These are phyloP conservation scores for Peronospora farinosa DNA, from an alignment of 352 stramenopile species.

Conservation along the genomic window DNA sequence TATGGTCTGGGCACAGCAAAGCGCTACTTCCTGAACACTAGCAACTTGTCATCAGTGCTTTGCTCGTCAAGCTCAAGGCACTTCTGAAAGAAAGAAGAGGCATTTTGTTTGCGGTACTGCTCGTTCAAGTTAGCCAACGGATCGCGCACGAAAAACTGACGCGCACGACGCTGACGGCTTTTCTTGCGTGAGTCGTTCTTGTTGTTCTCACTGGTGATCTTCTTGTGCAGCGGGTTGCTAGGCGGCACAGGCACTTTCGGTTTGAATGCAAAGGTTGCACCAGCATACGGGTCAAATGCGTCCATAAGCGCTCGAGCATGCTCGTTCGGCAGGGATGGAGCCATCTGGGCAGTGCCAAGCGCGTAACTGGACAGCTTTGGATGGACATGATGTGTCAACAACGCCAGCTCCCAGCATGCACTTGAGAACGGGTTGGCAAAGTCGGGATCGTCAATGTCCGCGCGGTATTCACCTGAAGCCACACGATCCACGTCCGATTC, in stretches of 20 bases:
- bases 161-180: constrained; percentile 38
- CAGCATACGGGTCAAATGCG: constrained; percentile 43
- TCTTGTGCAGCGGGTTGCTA: constrained; percentile 63
- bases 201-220: constrained; percentile 54
- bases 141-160: constrained; percentile 71
- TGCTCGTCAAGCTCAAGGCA: constrained; percentile 31
- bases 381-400: constrained; percentile 84
- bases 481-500: constrained; percentile 95
- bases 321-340: constrained; percentile 59
- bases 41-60: constrained; percentile 13
- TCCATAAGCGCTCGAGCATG: constrained; percentile 56
- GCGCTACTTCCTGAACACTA: constrained; percentile 32
- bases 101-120: constrained; percentile 30
- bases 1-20: constrained; percentile 16
- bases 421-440: constrained; percentile 93
- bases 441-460: constrained; percentile 91
- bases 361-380: constrained; percentile 70
- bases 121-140: constrained; percentile 36
- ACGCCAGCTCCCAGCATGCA: constrained; percentile 89
- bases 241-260: constrained; percentile 55
- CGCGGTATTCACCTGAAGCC: constrained; percentile 88
- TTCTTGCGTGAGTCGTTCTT: constrained; percentile 45
- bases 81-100: constrained; percentile 33
- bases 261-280: constrained; percentile 50
- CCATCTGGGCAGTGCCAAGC: constrained; percentile 52